Evolutionary conservation across 768 basidiomycete species (phyloP), one percentile per base, ranked within the genome.

Genomic region (Tricholoma sp.): DNA sequence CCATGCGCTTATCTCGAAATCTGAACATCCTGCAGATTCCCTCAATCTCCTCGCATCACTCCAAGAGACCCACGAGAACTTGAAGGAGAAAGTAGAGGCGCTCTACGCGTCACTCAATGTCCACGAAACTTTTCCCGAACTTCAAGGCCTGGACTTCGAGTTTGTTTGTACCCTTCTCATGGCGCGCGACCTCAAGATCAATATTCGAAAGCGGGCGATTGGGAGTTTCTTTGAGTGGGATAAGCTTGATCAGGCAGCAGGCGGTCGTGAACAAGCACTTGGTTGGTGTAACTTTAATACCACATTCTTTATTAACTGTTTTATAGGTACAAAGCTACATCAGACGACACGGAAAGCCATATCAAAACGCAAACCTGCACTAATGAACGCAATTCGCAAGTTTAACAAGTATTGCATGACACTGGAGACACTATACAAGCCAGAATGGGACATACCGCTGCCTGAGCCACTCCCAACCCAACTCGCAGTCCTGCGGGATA

Each of bases 181-280:
- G 55, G 71, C 69, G 3, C 63, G 67, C 0, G 73, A 77, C 57
- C 63, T 75, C 24, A 79, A 77, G 56, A 72, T 74, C 19, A 74
- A 71, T 52, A 72, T 76, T 5, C 57, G 69, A 8, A 72, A 71
- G 54, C 58, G 63, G 11, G 71, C 69, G 0, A 66, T 75, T 10
- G 65, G 67, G 0, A 67, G 66, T 75, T 77, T 45, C n/a, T 72
- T 72, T 27, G 72, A 75, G 45, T 73, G 71, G 69, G 73, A 76
- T 16, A 64, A 61, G 14, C 61, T 74, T 8, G 68, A 58, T 32
- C 57, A 58, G 35, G 57, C 35, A 8, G 21, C 53, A 24, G 52
- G 57, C 6, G 47, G 57, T 12, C 8, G 21, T 9, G 43, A 58
- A 31, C 52, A 59, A 19, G 34, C 47, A 32, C 32, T 52, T 52